These are phyloP conservation scores for Yamadazyma philogaea DNA, from an alignment of 805 yeast species.

Conservation along the genomic window DNA sequence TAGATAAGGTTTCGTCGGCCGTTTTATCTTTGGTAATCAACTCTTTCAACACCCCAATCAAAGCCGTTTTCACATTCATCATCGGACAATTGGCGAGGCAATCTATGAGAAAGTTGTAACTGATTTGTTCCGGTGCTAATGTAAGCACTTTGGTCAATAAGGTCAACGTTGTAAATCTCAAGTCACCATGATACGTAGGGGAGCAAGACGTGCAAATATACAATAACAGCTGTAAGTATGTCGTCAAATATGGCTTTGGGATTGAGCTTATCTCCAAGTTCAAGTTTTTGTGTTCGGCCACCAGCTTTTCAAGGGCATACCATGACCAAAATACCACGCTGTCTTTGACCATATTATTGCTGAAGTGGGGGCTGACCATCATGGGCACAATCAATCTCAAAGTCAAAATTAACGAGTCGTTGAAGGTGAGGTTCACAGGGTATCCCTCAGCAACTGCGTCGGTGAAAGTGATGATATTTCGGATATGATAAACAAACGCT, in stretches of 20 bases:
- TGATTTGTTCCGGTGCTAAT: constrained; percentile 49
- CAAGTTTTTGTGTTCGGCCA: constrained; percentile 14
- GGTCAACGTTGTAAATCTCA: constrained; percentile 49
- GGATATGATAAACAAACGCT: constrained; percentile 14
- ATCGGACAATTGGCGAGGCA: constrained; percentile 66
- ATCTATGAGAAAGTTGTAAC: constrained; percentile 62
- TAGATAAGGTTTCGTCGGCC: neutral
- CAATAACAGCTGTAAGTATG: constrained; percentile 32
- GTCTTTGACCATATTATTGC: constrained; percentile 24
- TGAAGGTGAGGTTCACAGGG: constrained; percentile 13
- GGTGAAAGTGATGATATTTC: neutral
- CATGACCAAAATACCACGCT: constrained; percentile 36
- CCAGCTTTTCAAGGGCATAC: constrained; percentile 23
- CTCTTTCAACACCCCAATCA: constrained; percentile 68
- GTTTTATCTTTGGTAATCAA: constrained; percentile 43
- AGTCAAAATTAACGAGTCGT: constrained; percentile 21
- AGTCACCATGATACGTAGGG: constrained; percentile 19
- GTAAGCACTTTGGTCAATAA: constrained; percentile 63
- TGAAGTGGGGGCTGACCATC: constrained; percentile 27
- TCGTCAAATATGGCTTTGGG: constrained; percentile 27
- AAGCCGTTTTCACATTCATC: constrained; percentile 54
- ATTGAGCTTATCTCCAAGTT: constrained; percentile 30
- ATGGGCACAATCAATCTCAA: constrained; percentile 35
- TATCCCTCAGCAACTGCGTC: neutral
- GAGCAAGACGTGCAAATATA: constrained; percentile 19